phyloP scores from a whole-genome alignment of 768 basidiomycete genomes.

The Amylocystis lapponica region DNA sequence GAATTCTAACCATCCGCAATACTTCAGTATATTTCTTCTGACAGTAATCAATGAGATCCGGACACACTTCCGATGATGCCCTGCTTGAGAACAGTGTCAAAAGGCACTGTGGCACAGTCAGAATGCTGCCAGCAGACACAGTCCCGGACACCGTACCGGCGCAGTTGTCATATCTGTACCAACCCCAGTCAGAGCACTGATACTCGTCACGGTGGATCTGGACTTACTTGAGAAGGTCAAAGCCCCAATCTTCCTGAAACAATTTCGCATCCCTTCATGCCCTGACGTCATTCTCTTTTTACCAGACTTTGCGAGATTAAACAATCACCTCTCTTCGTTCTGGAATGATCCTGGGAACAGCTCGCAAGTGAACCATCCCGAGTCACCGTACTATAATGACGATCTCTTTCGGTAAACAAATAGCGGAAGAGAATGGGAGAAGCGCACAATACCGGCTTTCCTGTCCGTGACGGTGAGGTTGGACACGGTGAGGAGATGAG shows the following conservation, averaged over 20 bases:
- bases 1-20: constrained; percentile 36
- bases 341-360: constrained; percentile 60
- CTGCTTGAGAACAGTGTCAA: constrained; percentile 10
- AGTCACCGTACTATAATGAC: constrained; percentile 50
- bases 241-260: constrained; percentile 60
- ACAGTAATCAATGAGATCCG: constrained; percentile 42
- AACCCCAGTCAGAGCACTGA: not conserved
- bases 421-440: not conserved
- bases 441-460: constrained; percentile 52
- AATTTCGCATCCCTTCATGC: constrained; percentile 43
- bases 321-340: constrained; percentile 49
- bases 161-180: constrained; percentile 47
- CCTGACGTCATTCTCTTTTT: too few species aligned
- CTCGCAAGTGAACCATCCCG: constrained; percentile 65
- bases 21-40: not conserved
- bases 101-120: constrained; percentile 28
- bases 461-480: constrained; percentile 22
- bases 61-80: constrained; percentile 21
- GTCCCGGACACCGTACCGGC: constrained; percentile 46
- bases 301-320: too few species aligned
- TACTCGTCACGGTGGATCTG: not conserved
- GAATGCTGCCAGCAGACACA: constrained; percentile 32
- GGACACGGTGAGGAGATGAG: not conserved
- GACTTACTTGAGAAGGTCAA: constrained; percentile 56
- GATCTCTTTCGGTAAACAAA: too few species aligned